Evolutionary conservation across 108 stramenopile species (phyloP).

Genomic region (Craspedostauros australis): DNA sequence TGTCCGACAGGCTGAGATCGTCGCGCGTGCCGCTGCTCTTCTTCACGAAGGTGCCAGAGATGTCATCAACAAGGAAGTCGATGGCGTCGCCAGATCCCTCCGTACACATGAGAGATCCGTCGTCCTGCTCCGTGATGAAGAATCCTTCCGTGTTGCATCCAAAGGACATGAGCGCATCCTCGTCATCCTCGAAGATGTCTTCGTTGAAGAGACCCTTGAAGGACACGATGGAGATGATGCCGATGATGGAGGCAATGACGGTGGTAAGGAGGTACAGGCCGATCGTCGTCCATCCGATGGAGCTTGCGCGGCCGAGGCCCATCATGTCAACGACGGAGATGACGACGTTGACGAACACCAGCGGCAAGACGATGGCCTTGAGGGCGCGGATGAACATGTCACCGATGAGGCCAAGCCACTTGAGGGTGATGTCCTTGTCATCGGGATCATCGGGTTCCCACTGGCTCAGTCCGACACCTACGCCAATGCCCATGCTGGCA

Average conservation of each 20-base stretch:
- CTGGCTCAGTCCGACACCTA: conserved; percentile 26
- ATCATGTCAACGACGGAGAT: conserved; percentile 45
- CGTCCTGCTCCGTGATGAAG: conserved; percentile 25
- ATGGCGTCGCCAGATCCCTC: conserved; percentile 2
- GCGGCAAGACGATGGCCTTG: conserved; percentile 32
- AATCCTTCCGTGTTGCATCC: conserved; percentile 20
- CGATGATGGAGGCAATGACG: conserved; percentile 24
- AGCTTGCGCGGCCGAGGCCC: conserved; percentile 27
- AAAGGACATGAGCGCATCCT: conserved; percentile 13
- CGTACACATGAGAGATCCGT: conserved; percentile 32
- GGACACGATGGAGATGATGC: conserved; percentile 14
- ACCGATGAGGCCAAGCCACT: conserved; percentile 40
- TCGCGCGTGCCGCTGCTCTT: conserved; percentile 1
- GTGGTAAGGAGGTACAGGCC: conserved; percentile 36
- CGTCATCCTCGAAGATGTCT: not conserved
- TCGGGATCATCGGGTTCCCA: conserved; percentile 34
- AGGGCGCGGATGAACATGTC: conserved; percentile 36
- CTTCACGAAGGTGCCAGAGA: conserved; percentile 23
- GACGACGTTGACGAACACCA: conserved; percentile 36
- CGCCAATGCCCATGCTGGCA: conserved; percentile 18
- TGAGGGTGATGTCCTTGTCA: conserved; percentile 12
- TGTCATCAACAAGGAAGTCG: conserved; percentile 26
- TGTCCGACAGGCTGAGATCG: conserved; percentile 8
- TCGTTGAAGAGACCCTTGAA: conserved; percentile 20
- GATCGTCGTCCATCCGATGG: conserved; percentile 33